phyloP scores from a whole-genome alignment of 306 rosid species.

The Calophaca sinica region DNA sequence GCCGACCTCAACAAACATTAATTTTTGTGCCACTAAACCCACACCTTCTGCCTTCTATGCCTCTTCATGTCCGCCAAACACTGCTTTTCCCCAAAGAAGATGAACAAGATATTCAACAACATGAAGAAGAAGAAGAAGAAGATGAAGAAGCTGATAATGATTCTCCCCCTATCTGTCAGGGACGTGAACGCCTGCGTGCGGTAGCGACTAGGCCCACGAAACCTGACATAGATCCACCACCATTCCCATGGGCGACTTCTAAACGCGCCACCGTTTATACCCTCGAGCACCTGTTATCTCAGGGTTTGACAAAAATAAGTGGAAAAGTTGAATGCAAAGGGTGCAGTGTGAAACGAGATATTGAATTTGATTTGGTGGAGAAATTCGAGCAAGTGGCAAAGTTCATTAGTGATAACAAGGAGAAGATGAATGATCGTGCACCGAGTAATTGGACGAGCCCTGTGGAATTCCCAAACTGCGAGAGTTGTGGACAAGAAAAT shows the following conservation, averaged over 20 bases:
- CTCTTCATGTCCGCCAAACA: too few relatives aligned
- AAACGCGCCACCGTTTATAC: neutral
- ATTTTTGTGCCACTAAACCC: too few relatives aligned
- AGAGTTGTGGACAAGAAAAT: neutral
- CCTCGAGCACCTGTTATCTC: neutral
- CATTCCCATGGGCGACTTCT: neutral
- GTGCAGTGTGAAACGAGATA: neutral
- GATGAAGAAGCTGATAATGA: too few relatives aligned
- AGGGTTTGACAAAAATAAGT: neutral
- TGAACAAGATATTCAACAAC: too few relatives aligned
- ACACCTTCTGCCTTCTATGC: too few relatives aligned
- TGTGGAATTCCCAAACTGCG: neutral
- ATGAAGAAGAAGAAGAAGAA: too few relatives aligned
- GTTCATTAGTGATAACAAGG: neutral
- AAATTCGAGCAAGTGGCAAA: neutral
- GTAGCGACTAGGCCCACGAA: too few relatives aligned
- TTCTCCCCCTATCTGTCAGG: too few relatives aligned
- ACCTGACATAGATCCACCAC: neutral
- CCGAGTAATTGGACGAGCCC: neutral
- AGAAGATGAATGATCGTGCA: neutral
- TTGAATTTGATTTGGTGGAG: neutral
- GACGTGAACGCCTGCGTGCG: too few relatives aligned
- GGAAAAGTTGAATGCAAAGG: neutral
- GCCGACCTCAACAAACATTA: too few relatives aligned
- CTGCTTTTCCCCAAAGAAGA: too few relatives aligned